A percentile compares a stretch with the other conserved stretches of the same genome.
Evolutionary conservation across 2,329 filamentous ascomycete genomes (phyloP).

Genomic region (Bisporella sp.): DNA sequence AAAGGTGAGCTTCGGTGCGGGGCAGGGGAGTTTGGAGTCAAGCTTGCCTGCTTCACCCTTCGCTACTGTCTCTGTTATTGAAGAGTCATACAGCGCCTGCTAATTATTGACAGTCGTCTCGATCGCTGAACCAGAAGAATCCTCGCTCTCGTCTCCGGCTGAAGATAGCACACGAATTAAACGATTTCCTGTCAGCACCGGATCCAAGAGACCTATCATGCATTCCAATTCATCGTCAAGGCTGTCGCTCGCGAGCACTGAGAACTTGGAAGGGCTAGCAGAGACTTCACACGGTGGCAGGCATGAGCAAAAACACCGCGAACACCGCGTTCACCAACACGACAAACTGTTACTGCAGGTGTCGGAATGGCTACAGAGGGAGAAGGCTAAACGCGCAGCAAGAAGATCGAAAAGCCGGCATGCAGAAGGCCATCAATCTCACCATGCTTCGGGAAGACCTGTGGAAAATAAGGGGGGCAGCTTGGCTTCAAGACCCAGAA

Average conservation of each 20-base stretch:
- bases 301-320: slow-evolving; percentile 11
- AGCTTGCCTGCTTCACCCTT: not conserved
- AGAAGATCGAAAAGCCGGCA: slow-evolving; percentile 40
- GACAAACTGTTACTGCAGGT: slow-evolving; percentile 66
- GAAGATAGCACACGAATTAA: slow-evolving; percentile 18
- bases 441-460: not conserved
- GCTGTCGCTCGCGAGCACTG: slow-evolving; percentile 17
- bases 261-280: slow-evolving; percentile 18
- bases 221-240: slow-evolving; percentile 15
- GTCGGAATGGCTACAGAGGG: slow-evolving; percentile 74
- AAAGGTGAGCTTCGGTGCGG: slow-evolving; percentile 17
- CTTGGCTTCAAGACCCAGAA: slow-evolving; percentile 27
- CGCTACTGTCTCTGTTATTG: not conserved
- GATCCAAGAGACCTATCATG: slow-evolving; percentile 16
- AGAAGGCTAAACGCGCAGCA: slow-evolving; percentile 60
- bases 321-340: slow-evolving; percentile 26
- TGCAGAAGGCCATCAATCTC: not conserved
- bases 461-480: slow-evolving; percentile 4
- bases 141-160: slow-evolving; percentile 6
- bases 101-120: slow-evolving; percentile 20
- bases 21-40: not conserved
- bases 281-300: not conserved
- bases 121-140: slow-evolving; percentile 22
- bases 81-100: not conserved
- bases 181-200: slow-evolving; percentile 19